These are phyloP conservation scores for Xylaria sp. DNA, from an alignment of 2,329 filamentous ascomycete species.

Conservation along the genomic window DNA sequence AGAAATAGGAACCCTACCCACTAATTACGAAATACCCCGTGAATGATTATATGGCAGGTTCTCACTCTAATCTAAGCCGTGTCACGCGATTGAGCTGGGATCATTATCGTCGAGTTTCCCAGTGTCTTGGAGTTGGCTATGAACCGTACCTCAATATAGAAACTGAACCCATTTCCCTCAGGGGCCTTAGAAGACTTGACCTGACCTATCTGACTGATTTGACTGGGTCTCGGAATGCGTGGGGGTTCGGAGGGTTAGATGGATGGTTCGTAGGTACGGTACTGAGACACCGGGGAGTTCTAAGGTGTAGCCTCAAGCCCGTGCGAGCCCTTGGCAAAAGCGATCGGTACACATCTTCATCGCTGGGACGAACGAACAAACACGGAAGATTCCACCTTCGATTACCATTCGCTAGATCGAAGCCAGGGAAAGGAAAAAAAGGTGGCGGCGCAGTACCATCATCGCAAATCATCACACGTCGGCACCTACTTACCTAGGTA, in stretches of 20 bases:
- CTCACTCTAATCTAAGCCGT: constrained; percentile 4
- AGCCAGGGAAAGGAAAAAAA: constrained; percentile 2
- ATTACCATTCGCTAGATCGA: not conserved
- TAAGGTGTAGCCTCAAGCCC: not conserved
- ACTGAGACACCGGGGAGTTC: not conserved
- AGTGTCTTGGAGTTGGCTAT: not conserved
- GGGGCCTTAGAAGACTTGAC: too few species aligned
- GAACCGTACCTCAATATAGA: constrained; percentile 6
- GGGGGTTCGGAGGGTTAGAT: not conserved
- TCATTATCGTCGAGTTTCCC: constrained; percentile 6
- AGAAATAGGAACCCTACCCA: not conserved
- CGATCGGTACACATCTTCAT: constrained; percentile 5
- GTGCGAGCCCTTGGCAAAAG: constrained; percentile 3
- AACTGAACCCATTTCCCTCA: not conserved
- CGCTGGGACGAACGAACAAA: too few species aligned
- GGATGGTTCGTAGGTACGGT: not conserved
- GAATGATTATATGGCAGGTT: not conserved
- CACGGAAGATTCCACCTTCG: constrained; percentile 16
- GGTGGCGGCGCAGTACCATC: constrained; percentile 8
- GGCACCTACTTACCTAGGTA: constrained; percentile 13
- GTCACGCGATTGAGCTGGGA: constrained; percentile 13
- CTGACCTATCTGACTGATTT: too few species aligned
- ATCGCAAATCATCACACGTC: too few species aligned
- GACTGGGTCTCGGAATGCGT: too few species aligned
- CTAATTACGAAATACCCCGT: constrained; percentile 6